Evolutionary conservation across 75 land plant species (phyloP).

Genomic region (Azolla pinnata): DNA sequence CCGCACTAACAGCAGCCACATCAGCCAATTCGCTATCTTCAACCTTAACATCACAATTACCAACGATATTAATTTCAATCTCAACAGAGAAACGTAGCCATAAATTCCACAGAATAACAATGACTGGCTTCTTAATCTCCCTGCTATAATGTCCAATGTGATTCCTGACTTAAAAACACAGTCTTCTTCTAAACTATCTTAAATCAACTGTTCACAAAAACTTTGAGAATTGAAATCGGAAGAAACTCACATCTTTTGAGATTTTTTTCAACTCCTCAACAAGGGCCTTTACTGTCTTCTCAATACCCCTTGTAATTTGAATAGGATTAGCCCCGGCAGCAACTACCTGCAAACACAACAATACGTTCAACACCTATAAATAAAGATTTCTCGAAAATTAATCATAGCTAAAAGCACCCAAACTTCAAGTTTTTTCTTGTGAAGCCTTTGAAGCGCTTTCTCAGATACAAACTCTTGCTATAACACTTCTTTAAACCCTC

Average conservation of each 20-base stretch:
- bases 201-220: too few species aligned
- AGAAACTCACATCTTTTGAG: slow-evolving; percentile 57
- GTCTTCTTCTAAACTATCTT: too few species aligned
- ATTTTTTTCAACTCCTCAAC: slow-evolving; percentile 62
- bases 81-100: too few species aligned
- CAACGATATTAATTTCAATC: too few species aligned
- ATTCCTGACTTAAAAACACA: not conserved
- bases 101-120: too few species aligned
- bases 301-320: slow-evolving; percentile 78
- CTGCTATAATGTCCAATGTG: not conserved
- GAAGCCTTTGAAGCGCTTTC: too few species aligned
- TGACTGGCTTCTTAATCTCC: not conserved
- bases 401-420: not conserved
- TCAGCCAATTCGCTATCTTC: slow-evolving; percentile 75
- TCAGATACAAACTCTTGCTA: too few species aligned
- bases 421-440: too few species aligned
- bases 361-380: not conserved
- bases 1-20: slow-evolving; percentile 94
- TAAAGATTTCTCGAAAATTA: not conserved
- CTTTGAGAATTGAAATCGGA: not conserved
- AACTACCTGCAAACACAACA: slow-evolving; percentile 39
- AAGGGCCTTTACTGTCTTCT: slow-evolving; percentile 64
- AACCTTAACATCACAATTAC: slow-evolving; percentile 35
- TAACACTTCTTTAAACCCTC: too few species aligned
- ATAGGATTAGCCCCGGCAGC: slow-evolving; percentile 84